Evolutionary conservation across 306 rosid genomes (phyloP), one percentile per base, ranked within the genome.

Genomic region (Argentina anserina): DNA sequence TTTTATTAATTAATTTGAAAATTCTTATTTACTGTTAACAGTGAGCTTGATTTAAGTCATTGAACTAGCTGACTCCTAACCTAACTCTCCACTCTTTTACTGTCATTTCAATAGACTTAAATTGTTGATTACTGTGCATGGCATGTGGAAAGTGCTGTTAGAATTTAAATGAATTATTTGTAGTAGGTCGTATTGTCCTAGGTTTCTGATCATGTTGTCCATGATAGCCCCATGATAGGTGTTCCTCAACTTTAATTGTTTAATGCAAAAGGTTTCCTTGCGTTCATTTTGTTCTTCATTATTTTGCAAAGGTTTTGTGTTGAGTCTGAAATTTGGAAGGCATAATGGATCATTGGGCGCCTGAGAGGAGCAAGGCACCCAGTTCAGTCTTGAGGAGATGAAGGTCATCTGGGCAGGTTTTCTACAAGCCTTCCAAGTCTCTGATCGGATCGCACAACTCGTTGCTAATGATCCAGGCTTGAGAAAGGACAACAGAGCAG

Each of bases 341-440:
- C 15, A 85, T 8, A 25, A 12, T 88, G 50, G 97, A 93, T 81
- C 83, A 89, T 76, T 81, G 91, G 72, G 86, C 86, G 28, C 50
- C 72, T 42, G 98, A 90, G 86, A 87, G 98, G 79, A 85, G 74
- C 84, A 88, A 56, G 75, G 89, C 94, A 0, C n/a, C n/a, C 77
- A 80, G 67, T 93, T 91, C 76, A 96, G 85, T 76, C 90, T 91
- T 1, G 87, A 80, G 12, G 85, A 86, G 50, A 87, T 93, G 97
- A 91, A 89, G 79, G 77, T 93, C 83, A 86, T 89, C 29, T 91
- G 98, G 97, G 96, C 94, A 0, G 97, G 97, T 83, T 89, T 97
- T 53, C 94, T 82, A 74, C 76, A 87, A 6, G 80, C 74, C 5
- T 81, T 82, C 17, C 86, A 91, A 28, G 81, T 89, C 43, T 86